Conservation (phyloP, 768 basidiomycete species). For the Tylopilus felleus region DNA sequence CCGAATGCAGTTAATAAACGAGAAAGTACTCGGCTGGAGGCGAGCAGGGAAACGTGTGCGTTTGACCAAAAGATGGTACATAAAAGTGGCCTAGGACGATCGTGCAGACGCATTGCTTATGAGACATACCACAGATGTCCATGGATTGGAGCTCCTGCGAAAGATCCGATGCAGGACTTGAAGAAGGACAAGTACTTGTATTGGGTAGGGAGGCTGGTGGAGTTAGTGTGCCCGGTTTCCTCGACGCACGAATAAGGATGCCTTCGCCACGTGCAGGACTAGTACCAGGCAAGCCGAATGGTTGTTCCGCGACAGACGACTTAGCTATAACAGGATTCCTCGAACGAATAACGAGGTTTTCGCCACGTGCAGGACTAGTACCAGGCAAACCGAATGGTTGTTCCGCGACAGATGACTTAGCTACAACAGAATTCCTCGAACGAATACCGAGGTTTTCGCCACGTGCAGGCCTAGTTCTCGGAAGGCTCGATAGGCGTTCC, state of each 20-base stretch:
- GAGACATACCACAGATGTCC: slow-evolving; percentile 28
- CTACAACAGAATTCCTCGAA: not conserved
- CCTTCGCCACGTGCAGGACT: slow-evolving; percentile 6
- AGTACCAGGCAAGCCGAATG: slow-evolving; percentile 10
- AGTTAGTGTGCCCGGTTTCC: not conserved
- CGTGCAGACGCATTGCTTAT: not conserved
- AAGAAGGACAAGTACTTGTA: not conserved
- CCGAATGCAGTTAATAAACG: slow-evolving; percentile 6
- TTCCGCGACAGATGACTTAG: slow-evolving; percentile 4
- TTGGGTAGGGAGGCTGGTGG: slow-evolving; percentile 2
- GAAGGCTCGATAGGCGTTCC: too few relatives aligned
- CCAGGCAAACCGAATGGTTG: slow-evolving; percentile 5
- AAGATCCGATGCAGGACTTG: slow-evolving; percentile 22
- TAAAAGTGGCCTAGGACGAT: not conserved
- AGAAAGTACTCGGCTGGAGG: not conserved
- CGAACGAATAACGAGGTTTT: not conserved
- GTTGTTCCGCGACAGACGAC: not conserved
- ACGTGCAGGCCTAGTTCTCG: slow-evolving; percentile 14
- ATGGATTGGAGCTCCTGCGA: slow-evolving; percentile 21
- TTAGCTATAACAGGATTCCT: slow-evolving; percentile 1
- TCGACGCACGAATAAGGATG: not conserved
- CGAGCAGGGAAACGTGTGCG: not conserved
- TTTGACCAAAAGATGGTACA: not conserved
- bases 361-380: slow-evolving; percentile 10
- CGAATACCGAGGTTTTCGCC: not conserved